Evolutionary conservation across 805 yeast species (phyloP).

Genomic region (Ogataea nakhonphanomensis): DNA sequence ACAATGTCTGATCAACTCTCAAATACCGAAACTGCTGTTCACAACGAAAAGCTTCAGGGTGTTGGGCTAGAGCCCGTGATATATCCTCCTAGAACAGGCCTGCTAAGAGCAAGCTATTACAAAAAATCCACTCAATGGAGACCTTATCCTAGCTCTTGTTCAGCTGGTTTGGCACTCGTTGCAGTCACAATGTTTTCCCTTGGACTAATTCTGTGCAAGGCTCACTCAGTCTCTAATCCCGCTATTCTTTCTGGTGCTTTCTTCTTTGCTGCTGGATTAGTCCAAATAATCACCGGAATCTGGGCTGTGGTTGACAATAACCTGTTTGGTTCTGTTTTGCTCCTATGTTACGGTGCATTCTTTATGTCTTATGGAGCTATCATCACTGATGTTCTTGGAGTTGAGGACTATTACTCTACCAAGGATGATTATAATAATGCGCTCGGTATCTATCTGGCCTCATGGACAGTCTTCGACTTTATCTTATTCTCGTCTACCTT

Average conservation of each 20-base stretch:
- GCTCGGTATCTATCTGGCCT: constrained; percentile 43
- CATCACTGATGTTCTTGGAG: constrained; percentile 41
- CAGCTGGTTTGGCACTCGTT: constrained; percentile 45
- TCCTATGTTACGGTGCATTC: constrained; percentile 48
- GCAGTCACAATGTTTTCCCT: constrained; percentile 47
- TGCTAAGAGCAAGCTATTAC: constrained; percentile 42
- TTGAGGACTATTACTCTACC: constrained; percentile 36
- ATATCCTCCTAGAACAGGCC: constrained; percentile 39
- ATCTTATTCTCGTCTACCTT: constrained; percentile 41
- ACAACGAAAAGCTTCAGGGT: constrained; percentile 12
- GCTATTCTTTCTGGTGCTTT: constrained; percentile 42
- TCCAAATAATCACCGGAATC: constrained; percentile 45
- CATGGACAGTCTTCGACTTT: constrained; percentile 48
- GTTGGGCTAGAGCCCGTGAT: constrained; percentile 20
- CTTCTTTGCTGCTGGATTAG: constrained; percentile 47
- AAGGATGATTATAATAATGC: constrained; percentile 38
- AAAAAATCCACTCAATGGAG: constrained; percentile 39
- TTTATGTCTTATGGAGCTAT: constrained; percentile 46
- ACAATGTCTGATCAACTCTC: constrained; percentile 25
- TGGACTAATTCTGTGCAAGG: constrained; percentile 42
- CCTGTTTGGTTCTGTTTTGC: constrained; percentile 47
- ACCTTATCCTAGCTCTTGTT: constrained; percentile 46
- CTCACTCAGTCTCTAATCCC: constrained; percentile 40
- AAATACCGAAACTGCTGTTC: constrained; percentile 28
- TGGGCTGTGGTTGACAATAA: constrained; percentile 50